These are phyloP conservation scores for Filosporella fistucella DNA, from an alignment of 495 filamentous ascomycete genomes.

Conservation along the genomic window DNA sequence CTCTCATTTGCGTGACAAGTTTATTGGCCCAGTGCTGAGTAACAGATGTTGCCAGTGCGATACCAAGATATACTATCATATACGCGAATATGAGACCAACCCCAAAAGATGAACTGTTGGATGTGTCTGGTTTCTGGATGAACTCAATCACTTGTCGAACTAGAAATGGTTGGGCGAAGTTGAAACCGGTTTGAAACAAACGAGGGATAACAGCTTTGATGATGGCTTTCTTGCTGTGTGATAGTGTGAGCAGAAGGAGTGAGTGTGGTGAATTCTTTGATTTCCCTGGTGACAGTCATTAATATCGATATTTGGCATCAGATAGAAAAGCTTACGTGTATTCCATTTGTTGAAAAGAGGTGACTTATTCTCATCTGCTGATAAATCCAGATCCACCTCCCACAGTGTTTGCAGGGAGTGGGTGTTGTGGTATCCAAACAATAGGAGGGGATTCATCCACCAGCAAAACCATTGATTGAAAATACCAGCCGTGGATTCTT, in stretches of 20 bases:
- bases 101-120: slow-evolving; percentile 18
- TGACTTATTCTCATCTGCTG: slow-evolving; percentile 12
- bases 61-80: slow-evolving; percentile 33
- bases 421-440: slow-evolving; percentile 24
- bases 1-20: not conserved
- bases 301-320: not conserved
- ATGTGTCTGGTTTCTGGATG: not conserved
- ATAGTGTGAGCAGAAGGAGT: slow-evolving; percentile 11
- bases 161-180: slow-evolving; percentile 25
- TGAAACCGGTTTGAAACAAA: slow-evolving; percentile 20
- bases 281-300: slow-evolving; percentile 5
- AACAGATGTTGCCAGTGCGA: slow-evolving; percentile 16
- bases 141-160: slow-evolving; percentile 13
- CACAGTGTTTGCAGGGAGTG: slow-evolving; percentile 26
- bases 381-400: too few species aligned
- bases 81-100: slow-evolving; percentile 27
- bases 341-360: not conserved
- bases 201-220: slow-evolving; percentile 19
- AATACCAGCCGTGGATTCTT: slow-evolving; percentile 29
- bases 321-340: not conserved
- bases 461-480: slow-evolving; percentile 31
- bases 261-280: not conserved
- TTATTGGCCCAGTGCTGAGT: not conserved
- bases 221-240: slow-evolving; percentile 12
- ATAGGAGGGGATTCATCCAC: slow-evolving; percentile 36